Evolutionary conservation across 495 filamentous ascomycete species (phyloP), one percentile per base, ranked within the genome.

Genomic region (Hypoxylon fuscum): DNA sequence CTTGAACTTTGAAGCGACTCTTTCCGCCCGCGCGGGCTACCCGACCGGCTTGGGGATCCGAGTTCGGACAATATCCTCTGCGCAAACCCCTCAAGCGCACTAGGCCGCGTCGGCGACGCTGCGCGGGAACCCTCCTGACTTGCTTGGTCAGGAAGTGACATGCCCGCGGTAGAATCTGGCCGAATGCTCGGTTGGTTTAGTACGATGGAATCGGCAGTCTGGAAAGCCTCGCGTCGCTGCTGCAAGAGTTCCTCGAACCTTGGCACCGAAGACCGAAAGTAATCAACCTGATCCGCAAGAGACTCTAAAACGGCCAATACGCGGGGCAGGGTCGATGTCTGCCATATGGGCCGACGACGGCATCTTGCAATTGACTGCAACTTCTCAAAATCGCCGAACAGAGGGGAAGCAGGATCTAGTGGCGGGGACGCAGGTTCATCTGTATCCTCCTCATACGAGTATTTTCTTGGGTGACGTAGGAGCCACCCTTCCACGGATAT

Each of bases 401-500:
- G 41, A 3, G 68, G 61, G 0, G 71, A 74, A 3, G 69, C 72
- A 1, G 75, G 72, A 34, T 77, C 76, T 1, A 69, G 47, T 2
- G 66, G 67, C 3, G 71, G 18, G 41, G 64, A 41, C 63, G 61
- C 47, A 11, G 64, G 50, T 42, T 69, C 72, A n/a, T 74, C 69
- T 3, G 74, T 63, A 15, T 79, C 76, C 5, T 78, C 76, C 4
- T 83, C 77, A 52, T 75, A 85, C 67, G 64, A 77, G 70, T 90
- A 89, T 48, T 77, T 77, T 15, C 79, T 70, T 0, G 92, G 89
- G 59, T 91, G 85, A 14, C 91, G 86, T 9, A 93, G 76, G n/a
- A 98, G 81, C 95, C 96, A 98, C 11, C 88, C 87, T 68, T 97
- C 92, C 1, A 97, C 79, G 4, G 86, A 83, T 68, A 96, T 88